These are phyloP conservation scores for Graphiopsis chlorocephala DNA, from an alignment of 2,329 filamentous ascomycete genomes.

Conservation along the genomic window DNA sequence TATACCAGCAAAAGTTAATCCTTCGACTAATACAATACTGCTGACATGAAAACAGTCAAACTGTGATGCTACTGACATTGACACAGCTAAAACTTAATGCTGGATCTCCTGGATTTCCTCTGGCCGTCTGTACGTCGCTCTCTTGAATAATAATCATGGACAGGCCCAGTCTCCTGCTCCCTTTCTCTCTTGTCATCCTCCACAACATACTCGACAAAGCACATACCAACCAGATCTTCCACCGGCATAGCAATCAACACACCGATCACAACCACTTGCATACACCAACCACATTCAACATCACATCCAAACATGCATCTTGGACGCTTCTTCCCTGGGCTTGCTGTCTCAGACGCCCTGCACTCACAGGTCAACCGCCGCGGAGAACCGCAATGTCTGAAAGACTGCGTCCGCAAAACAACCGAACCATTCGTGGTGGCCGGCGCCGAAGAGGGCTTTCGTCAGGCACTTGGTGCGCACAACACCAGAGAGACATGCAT, in stretches of 20 bases:
- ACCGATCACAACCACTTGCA: neutral
- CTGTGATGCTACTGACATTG: neutral
- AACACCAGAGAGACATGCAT: neutral
- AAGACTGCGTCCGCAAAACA: neutral
- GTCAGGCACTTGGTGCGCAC: neutral
- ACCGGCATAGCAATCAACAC: neutral
- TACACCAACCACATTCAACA: neutral
- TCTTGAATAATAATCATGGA: neutral
- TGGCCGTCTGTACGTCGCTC: neutral
- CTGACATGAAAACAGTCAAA: neutral
- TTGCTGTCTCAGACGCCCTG: neutral
- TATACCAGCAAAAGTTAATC: neutral
- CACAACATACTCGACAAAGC: neutral
- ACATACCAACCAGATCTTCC: neutral
- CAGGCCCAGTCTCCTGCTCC: neutral
- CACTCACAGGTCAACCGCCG: neutral
- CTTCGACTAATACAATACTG: neutral
- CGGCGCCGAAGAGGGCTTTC: neutral
- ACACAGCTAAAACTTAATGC: neutral
- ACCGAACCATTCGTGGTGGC: neutral
- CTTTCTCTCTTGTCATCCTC: neutral
- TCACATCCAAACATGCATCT: neutral
- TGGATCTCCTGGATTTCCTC: neutral
- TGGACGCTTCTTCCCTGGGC: neutral
- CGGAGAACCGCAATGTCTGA: neutral